A percentile compares a stretch with the other conserved stretches of the same genome.
Evolutionary conservation across 208 protist genomes (phyloP).

Genomic region (Leishmania guyanensis): DNA sequence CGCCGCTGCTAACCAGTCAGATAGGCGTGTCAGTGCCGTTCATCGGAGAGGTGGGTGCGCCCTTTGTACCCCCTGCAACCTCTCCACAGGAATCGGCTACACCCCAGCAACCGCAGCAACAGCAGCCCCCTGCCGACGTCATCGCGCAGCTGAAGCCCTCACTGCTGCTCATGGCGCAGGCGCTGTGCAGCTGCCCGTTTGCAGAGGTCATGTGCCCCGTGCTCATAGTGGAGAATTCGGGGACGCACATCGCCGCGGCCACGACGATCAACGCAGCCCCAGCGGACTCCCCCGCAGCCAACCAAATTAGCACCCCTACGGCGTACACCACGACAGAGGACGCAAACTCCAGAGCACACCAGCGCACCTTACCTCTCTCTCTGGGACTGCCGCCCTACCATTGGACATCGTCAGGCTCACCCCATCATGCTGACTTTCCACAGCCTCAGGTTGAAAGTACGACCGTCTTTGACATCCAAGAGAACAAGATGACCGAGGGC

Average conservation of each 20-base stretch:
- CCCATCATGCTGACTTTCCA: not conserved
- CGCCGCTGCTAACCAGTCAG: not conserved
- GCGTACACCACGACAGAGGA: not conserved
- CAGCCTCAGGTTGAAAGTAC: not conserved
- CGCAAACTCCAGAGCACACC: not conserved
- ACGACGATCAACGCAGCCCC: not conserved
- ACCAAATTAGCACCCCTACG: not conserved
- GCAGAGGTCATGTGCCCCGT: conserved; percentile 33
- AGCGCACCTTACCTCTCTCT: not conserved
- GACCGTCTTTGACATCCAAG: not conserved
- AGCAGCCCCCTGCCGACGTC: conserved; percentile 15
- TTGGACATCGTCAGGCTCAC: not conserved
- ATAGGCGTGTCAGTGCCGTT: not conserved
- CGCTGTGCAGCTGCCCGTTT: conserved; percentile 12
- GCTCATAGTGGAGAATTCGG: conserved; percentile 16
- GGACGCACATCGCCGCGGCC: not conserved
- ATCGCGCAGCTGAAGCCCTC: conserved; percentile 24
- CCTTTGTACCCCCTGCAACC: not conserved
- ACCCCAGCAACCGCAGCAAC: not conserved
- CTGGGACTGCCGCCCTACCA: not conserved
- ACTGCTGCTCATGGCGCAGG: conserved; percentile 26
- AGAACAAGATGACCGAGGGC: not conserved
- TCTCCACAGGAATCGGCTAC: not conserved
- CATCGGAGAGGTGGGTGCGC: not conserved
- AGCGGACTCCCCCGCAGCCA: not conserved